Conservation (phyloP, 495 filamentous ascomycete genomes). For the Durotheca rogersii region DNA sequence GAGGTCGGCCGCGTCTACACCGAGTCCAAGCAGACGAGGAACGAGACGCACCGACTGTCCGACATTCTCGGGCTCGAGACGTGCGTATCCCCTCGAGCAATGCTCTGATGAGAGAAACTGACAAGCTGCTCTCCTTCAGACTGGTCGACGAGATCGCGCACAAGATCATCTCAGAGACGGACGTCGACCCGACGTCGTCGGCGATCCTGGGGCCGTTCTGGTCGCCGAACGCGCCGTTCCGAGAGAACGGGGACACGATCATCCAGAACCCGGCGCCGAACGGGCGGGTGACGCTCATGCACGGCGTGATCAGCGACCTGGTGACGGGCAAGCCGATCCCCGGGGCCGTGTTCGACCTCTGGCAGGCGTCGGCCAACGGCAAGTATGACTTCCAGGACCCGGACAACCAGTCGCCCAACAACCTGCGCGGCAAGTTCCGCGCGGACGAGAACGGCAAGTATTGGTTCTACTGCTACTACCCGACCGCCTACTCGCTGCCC, state of each 20-base stretch:
- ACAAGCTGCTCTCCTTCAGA: slow-evolving; percentile 44
- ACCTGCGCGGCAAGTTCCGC: slow-evolving; percentile 81
- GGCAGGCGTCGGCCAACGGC: slow-evolving; percentile 82
- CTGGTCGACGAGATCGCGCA: slow-evolving; percentile 84
- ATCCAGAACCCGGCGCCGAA: slow-evolving; percentile 64
- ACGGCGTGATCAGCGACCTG: slow-evolving; percentile 71
- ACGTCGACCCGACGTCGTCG: slow-evolving; percentile 71
- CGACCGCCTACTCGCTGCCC: slow-evolving; percentile 77
- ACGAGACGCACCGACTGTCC: slow-evolving; percentile 76
- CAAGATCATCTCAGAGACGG: slow-evolving; percentile 70
- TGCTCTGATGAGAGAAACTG: too few species aligned
- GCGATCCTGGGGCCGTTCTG: slow-evolving; percentile 87
- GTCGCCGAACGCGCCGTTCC: slow-evolving; percentile 80
- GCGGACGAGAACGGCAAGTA: slow-evolving; percentile 75
- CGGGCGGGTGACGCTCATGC: slow-evolving; percentile 70
- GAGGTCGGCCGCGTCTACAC: slow-evolving; percentile 53
- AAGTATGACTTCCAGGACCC: slow-evolving; percentile 91
- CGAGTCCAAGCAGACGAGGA: slow-evolving; percentile 55
- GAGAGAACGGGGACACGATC: slow-evolving; percentile 66
- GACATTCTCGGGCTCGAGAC: slow-evolving; percentile 83
- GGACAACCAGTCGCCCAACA: slow-evolving; percentile 71
- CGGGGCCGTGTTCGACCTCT: slow-evolving; percentile 76
- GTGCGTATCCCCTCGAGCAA: slow-evolving; percentile 51
- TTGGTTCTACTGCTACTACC: slow-evolving; percentile 79
- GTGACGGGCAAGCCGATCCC: slow-evolving; percentile 69